Percentiles rank a stretch among this genome's conserved stretches.
phyloP scores from a whole-genome alignment of 2,329 filamentous ascomycete genomes.

The Colletotrichum echinochloae region DNA sequence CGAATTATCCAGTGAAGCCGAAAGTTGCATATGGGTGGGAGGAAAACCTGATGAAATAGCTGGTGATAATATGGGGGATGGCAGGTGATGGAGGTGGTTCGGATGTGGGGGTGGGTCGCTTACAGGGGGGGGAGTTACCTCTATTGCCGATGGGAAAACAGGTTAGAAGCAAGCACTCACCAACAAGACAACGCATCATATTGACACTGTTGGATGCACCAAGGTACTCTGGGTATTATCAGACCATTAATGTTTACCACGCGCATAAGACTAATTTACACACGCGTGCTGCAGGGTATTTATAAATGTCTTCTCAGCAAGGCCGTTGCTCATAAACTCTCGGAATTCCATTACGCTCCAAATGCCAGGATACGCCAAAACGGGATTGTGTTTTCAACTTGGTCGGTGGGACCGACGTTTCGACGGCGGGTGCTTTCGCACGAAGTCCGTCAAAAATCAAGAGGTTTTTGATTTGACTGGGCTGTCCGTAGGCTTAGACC shows the following conservation, averaged over 20 bases:
- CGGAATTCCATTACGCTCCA: slow-evolving; percentile 5
- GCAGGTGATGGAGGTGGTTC: too few relatives aligned
- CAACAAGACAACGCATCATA: background rate
- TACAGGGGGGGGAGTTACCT: too few relatives aligned
- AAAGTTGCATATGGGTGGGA: too few relatives aligned
- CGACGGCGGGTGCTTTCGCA: background rate
- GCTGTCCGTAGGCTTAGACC: slow-evolving; percentile 1
- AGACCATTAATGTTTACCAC: background rate
- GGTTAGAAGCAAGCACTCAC: background rate
- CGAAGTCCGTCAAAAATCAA: too few relatives aligned
- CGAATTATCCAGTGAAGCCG: too few relatives aligned
- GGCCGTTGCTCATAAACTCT: slow-evolving; percentile 10
- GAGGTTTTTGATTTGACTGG: too few relatives aligned
- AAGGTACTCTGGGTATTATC: background rate
- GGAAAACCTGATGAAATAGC: too few relatives aligned
- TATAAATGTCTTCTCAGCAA: slow-evolving; percentile 7
- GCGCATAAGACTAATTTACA: background rate
- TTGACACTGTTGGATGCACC: too few relatives aligned
- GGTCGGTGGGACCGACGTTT: background rate
- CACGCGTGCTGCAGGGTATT: slow-evolving; percentile 11
- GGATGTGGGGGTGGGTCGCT: too few relatives aligned
- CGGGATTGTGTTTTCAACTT: background rate
- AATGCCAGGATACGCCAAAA: background rate
- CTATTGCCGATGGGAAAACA: too few relatives aligned
- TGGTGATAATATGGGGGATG: too few relatives aligned